Evolutionary conservation across 306 rosid species (phyloP), one percentile per base, ranked within the genome.

Genomic region (Casuarina glauca): DNA sequence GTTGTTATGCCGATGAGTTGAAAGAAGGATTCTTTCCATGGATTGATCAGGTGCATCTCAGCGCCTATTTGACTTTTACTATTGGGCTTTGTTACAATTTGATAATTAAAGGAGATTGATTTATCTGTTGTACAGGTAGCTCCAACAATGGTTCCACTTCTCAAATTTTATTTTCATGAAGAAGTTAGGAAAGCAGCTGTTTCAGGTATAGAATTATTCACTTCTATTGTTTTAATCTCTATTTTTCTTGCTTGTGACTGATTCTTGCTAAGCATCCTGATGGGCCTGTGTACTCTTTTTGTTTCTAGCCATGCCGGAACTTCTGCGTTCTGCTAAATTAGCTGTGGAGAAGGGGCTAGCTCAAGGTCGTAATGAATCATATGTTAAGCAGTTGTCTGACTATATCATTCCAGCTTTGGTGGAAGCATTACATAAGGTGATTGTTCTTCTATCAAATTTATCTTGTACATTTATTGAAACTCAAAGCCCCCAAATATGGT

Each of bases 111-210:
- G 50, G 67, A 45, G 32, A 26, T 26, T 67, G 58, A 69, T 41
- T 57, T 76, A 36, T 64, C 36, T 76, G 11, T 77, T 61, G 50
- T 80, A 76, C 76, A 96, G 99, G 99, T 95, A 85, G 99, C 99
- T 71, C 96, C 89, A 52, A 95, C 93, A 60, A 79, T 95, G 73
- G 96, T 95, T 84, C 99, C 99, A 1, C 99, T 95, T 73, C 92
- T 95, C 35, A 95, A 95, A 81, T 95, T 95, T 85, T 95, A 95
- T 82, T 95, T 95, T 76, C 99, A 95, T 20, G 99, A 95, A 84
- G 99, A 95, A 85, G 99, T 95, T 75, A 88, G 99, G 80, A 95
- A 93, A 85, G 99, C 99, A 63, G 99, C 99, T 74, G 97, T 95
- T 84, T 95, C 99, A 75, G 99, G 99, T 95, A 85, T 7, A 57